phyloP scores from a whole-genome alignment of 345 rosid species.

The Gynandropsis gynandra region DNA sequence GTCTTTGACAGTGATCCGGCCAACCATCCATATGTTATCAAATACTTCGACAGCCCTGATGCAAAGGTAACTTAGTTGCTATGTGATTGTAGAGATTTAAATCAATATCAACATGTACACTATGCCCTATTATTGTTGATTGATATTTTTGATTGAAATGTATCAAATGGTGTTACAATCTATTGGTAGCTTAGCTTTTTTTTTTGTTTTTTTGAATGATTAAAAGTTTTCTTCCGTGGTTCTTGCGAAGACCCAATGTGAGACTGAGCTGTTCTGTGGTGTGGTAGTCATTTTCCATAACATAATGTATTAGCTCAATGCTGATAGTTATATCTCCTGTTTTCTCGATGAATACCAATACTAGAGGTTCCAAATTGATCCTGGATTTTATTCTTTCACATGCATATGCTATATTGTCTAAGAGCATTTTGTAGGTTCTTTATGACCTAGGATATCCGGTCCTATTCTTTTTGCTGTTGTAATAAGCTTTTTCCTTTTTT shows the following conservation, averaged over 20 bases:
- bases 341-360: not conserved
- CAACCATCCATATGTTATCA: conserved; percentile 78
- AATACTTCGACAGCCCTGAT: conserved; percentile 63
- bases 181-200: not conserved
- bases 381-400: no score
- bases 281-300: not conserved
- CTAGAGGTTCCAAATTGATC: not conserved
- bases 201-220: no score
- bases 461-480: conserved; percentile 18
- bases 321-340: not conserved
- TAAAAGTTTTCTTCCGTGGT: not conserved
- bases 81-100: not conserved
- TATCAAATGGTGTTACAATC: not conserved
- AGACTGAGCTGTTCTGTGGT: conserved; percentile 4
- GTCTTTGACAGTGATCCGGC: conserved; percentile 59
- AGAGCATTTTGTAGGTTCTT: no score
- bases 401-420: no score
- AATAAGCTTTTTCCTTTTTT: no score
- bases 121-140: not conserved
- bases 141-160: not conserved
- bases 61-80: conserved; percentile 49
- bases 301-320: conserved; percentile 6
- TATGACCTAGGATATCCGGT: no score
- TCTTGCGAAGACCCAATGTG: not conserved
- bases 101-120: not conserved